Base-by-base conservation (phyloP, 805 yeast genomes). In the Cyberlindnera xylosilytica region DNA sequence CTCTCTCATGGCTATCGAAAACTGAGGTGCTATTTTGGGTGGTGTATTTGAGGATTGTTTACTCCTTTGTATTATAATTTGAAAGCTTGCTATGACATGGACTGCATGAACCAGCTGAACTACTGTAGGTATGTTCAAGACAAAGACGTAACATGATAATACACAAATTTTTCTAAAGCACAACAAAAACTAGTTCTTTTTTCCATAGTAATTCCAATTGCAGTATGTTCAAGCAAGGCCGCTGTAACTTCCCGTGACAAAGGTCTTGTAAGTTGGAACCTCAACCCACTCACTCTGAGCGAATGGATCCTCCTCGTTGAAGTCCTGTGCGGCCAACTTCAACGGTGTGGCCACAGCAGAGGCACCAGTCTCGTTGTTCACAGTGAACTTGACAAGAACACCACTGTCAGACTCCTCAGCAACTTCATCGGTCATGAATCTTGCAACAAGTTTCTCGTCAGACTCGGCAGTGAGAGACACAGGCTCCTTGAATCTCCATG, bases 341-440 rank as follows among this genome's bases (percentile, higher is more conserved):
- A 74, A 58, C 26, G 69, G 65, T 29, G 73, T 63, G 17, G 63
- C 54, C 8, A 77, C 77, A 22, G 70, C 61, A 26, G 63, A 58
- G 24, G 74, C 73, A 28, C 81, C 73, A 24, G 65, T 63, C 46
- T 61, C 65, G 42, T 64, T 64, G 38, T 61, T 60, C 23, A 77
- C 62, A n/a, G 71, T 64, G 57, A 83, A 86, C 60, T 82, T 78
- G 34, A 84, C 66, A 54, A 80, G 83, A 38, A 87, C 79, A 31
- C 96, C 96, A 23, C 79, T 70, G 13, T 79, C 79, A 18, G 83
- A 73, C 63, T 88, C 97, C n/a, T 64, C 64, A 7, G 85, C 95
- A 31, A 64, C 60, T 4, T 84, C 83, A 31, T 76, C 77, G 4
- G 97, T 91, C 60, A 82, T 68, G 58, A 91, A 88, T 64, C 97